phyloP scores from a whole-genome alignment of 208 protist species.

The Leishmania lainsoni region DNA sequence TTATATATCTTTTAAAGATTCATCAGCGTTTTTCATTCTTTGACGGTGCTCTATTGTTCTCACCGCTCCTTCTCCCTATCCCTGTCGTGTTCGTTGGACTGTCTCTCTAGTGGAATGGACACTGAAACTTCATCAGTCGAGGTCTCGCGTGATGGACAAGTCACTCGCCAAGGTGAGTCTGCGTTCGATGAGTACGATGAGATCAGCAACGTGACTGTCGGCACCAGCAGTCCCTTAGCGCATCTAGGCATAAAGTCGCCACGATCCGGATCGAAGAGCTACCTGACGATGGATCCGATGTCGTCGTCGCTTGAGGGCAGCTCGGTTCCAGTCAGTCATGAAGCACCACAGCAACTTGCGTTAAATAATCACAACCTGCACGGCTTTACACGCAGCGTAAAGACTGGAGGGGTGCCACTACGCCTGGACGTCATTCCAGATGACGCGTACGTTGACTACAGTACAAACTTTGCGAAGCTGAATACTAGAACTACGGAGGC shows the following conservation, averaged over 20 bases:
- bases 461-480: neutral
- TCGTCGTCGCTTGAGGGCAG: conserved; percentile 7
- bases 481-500: neutral
- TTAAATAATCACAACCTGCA: conserved; percentile 53
- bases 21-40: neutral
- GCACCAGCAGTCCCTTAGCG: conserved; percentile 19
- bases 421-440: conserved; percentile 40
- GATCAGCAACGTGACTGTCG: conserved; percentile 50
- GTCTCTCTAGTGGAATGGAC: conserved; percentile 17
- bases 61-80: neutral
- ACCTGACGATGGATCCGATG: neutral
- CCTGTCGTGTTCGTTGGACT: neutral
- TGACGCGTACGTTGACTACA: conserved; percentile 30
- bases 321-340: neutral
- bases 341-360: conserved; percentile 36
- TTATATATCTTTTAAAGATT: neutral
- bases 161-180: conserved; percentile 15
- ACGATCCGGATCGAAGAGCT: conserved; percentile 23
- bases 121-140: conserved; percentile 8
- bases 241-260: conserved; percentile 8
- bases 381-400: conserved; percentile 38
- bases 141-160: conserved; percentile 14
- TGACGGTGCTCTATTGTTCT: neutral
- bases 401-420: conserved; percentile 42
- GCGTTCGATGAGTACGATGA: conserved; percentile 46